phyloP scores from a whole-genome alignment of 495 filamentous ascomycete species.

The Podospora appendiculata region DNA sequence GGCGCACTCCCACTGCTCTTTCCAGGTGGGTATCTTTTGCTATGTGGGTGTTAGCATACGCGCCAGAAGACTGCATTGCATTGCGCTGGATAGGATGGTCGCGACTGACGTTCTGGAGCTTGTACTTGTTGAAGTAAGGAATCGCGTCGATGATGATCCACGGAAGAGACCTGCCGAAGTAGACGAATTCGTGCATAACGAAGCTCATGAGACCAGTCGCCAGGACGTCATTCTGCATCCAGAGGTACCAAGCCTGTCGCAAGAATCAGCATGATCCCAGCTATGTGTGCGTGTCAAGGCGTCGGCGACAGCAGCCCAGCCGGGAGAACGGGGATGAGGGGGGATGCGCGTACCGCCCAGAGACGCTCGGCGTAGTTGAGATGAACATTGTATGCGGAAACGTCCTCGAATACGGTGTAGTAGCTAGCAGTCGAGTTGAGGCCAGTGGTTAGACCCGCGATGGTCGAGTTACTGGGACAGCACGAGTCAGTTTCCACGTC shows the following conservation, averaged over 20 bases:
- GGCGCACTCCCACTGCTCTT: constrained; percentile 92
- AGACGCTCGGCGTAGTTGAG: constrained; percentile 76
- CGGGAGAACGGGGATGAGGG: neutral
- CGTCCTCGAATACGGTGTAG: constrained; percentile 76
- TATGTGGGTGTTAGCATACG: constrained; percentile 24
- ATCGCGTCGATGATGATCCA: constrained; percentile 91
- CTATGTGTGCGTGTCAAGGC: neutral
- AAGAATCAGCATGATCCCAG: neutral
- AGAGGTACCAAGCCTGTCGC: constrained; percentile 72
- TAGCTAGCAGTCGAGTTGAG: constrained; percentile 52
- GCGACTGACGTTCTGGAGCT: constrained; percentile 74
- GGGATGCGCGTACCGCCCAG: constrained; percentile 64
- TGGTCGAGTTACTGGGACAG: constrained; percentile 34
- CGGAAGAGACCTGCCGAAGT: constrained; percentile 86
- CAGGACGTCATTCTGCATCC: constrained; percentile 94
- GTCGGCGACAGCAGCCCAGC: neutral
- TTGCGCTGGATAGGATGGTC: neutral
- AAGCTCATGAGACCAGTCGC: constrained; percentile 97
- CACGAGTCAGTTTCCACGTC: constrained; percentile 11
- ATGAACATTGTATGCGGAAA: constrained; percentile 79
- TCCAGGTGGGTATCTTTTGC: constrained; percentile 82
- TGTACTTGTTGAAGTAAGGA: constrained; percentile 82
- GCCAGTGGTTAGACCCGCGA: constrained; percentile 37
- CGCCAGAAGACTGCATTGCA: neutral
- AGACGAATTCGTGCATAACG: constrained; percentile 85